Evolutionary conservation across 805 yeast genomes (phyloP).

Genomic region (Cyberlindnera veronae): DNA sequence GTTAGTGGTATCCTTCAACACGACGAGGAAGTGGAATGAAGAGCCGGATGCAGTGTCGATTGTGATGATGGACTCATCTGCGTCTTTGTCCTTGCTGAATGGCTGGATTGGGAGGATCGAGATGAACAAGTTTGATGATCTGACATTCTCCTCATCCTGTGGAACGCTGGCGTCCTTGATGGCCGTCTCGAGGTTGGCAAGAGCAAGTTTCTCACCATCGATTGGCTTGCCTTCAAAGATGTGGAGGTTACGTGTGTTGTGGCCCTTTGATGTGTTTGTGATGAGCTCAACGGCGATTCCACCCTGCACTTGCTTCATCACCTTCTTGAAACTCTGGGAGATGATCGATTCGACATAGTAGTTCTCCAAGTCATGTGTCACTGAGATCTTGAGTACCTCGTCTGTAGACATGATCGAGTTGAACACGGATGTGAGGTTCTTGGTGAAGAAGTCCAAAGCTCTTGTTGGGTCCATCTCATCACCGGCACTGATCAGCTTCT

Average conservation of each 20-base stretch:
- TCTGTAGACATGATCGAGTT: constrained; percentile 32
- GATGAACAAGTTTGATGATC: constrained; percentile 60
- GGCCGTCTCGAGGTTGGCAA: constrained; percentile 82
- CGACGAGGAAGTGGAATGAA: constrained; percentile 71
- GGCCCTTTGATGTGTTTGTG: constrained; percentile 24
- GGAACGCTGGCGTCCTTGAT: constrained; percentile 39
- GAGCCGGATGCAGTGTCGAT: constrained; percentile 38
- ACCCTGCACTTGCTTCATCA: constrained; percentile 75
- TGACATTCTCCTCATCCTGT: constrained; percentile 16
- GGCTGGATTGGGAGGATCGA: constrained; percentile 60
- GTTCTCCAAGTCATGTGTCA: constrained; percentile 66
- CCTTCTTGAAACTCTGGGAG: constrained; percentile 53
- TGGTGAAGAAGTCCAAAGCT: constrained; percentile 25
- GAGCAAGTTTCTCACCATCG: constrained; percentile 85
- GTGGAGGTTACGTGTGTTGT: constrained; percentile 46
- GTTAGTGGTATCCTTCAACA: constrained; percentile 77
- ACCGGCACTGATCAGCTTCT: constrained; percentile 25
- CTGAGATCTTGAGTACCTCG: constrained; percentile 57
- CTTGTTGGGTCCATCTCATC: constrained; percentile 22
- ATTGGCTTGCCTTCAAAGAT: constrained; percentile 70
- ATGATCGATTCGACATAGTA: constrained; percentile 47
- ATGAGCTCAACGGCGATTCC: constrained; percentile 57
- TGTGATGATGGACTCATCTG: constrained; percentile 30
- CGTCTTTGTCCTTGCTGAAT: constrained; percentile 25
- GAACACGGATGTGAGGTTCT: constrained; percentile 28